Evolutionary conservation across 2,329 filamentous ascomycete species (phyloP), one percentile per base, ranked within the genome.

Genomic region (Aspergillus sp.): DNA sequence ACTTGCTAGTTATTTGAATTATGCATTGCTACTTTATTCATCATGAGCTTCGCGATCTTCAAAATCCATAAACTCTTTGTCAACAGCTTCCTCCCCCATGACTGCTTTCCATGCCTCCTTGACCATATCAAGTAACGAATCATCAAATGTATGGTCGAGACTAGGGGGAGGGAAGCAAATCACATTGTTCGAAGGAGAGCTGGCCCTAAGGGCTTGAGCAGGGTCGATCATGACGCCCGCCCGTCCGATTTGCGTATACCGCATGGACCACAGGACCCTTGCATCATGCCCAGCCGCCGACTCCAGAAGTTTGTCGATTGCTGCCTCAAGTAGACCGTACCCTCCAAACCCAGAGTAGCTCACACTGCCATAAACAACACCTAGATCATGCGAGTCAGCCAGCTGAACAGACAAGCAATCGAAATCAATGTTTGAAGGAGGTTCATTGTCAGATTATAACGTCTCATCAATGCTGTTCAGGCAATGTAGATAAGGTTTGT

Each of bases 401-500:
- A 58, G 39, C 41, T 54, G 54, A 52, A 45, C 42, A 40, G 46
- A 49, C 32, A 48, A 51, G 46, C 57, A 58, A 50, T 49, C 48
- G 47, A 49, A 49, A 40, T 33, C 42, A 47, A 48, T 48, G 55
- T 30, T 43, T 41, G n/a, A 43, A 56, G 4, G 38, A 52, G 44
- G 65, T 67, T 74, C 70, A 74, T 72, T 60, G 81, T 94, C 88
- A 94, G 88, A 73, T 83, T 88, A 89, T 76, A 76, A 52, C 67
- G 76, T 78, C 78, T 93, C 89, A 82, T 94, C 90, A 94, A 85
- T 78, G 78, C 69, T 73, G 73, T 85, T 94, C 91, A 90, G 91
- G 86, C 89, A 97, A 97, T 96, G 91, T 97, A 96, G 91, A 96
- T 97, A 97, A 97, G 90, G 90, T 88, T 93, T 39, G 36, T 26